Evolutionary conservation across 2,329 filamentous ascomycete genomes (phyloP).

Genomic region (Incumbomyces delicatus): DNA sequence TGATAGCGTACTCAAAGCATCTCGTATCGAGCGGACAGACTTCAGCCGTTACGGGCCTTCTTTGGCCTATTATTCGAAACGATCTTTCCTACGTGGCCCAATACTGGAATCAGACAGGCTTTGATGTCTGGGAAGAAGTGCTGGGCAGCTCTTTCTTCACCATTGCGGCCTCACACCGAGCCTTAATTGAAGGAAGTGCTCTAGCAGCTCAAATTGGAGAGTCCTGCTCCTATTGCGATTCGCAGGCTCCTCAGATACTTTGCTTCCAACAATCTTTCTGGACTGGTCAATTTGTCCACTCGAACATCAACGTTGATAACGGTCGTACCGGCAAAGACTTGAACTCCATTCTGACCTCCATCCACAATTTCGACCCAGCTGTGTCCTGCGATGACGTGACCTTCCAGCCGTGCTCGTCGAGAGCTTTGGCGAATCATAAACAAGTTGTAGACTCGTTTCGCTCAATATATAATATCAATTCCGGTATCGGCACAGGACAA

Average conservation of each 20-base stretch:
- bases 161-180: constrained; percentile 55
- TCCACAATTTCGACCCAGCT: constrained; percentile 59
- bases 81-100: constrained; percentile 65
- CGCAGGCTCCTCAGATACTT: constrained; percentile 57
- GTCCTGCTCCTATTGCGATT: constrained; percentile 49
- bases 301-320: constrained; percentile 55
- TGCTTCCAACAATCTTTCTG: constrained; percentile 70
- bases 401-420: constrained; percentile 62
- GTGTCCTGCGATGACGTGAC: constrained; percentile 56
- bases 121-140: constrained; percentile 43
- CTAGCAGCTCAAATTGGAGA: constrained; percentile 55
- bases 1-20: constrained; percentile 8
- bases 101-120: constrained; percentile 48
- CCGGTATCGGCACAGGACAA: constrained; percentile 48
- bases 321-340: constrained; percentile 60
- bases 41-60: neutral
- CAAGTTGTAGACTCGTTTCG: constrained; percentile 66
- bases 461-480: constrained; percentile 59
- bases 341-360: constrained; percentile 58
- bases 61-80: constrained; percentile 64
- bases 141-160: constrained; percentile 71
- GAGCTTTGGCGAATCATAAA: constrained; percentile 65
- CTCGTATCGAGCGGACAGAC: constrained; percentile 6
- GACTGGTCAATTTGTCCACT: constrained; percentile 54
- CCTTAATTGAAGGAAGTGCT: constrained; percentile 47